Conservation (phyloP, 805 yeast genomes). For the Yarrowia hollandica region DNA sequence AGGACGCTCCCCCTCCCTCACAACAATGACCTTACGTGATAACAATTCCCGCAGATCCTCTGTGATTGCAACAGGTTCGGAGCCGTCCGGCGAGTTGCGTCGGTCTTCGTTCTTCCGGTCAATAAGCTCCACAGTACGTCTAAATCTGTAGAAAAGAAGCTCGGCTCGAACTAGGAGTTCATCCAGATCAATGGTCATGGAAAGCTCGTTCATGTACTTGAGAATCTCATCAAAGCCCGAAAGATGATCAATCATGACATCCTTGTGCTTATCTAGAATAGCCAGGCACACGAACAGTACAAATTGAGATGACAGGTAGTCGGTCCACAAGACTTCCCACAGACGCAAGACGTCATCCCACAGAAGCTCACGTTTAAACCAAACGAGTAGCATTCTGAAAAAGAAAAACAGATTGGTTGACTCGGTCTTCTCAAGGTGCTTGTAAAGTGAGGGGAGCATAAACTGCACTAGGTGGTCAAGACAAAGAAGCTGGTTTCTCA, state of each 20-base stretch:
- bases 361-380: conserved; percentile 89
- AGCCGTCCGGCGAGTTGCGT: conserved; percentile 20
- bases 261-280: conserved; percentile 82
- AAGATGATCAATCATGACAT: conserved; percentile 71
- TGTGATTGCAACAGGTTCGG: conserved; percentile 38
- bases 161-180: conserved; percentile 84
- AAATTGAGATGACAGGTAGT: conserved; percentile 80
- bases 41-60: conserved; percentile 61
- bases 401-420: conserved; percentile 89
- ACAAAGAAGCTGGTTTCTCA: conserved; percentile 82
- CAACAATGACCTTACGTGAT: conserved; percentile 60
- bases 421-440: conserved; percentile 83
- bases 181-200: conserved; percentile 70
- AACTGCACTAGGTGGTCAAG: conserved; percentile 84
- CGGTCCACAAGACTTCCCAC: conserved; percentile 96
- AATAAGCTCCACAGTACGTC: conserved; percentile 74
- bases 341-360: conserved; percentile 73
- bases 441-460: conserved; percentile 80
- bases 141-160: conserved; percentile 73
- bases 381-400: conserved; percentile 90
- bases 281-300: conserved; percentile 86
- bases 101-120: conserved; percentile 47
- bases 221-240: conserved; percentile 85
- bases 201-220: conserved; percentile 87
- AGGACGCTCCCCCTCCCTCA: conserved; percentile 53